Base-by-base conservation (phyloP, 2,329 filamentous ascomycete species). In the Camillea tinctor region DNA sequence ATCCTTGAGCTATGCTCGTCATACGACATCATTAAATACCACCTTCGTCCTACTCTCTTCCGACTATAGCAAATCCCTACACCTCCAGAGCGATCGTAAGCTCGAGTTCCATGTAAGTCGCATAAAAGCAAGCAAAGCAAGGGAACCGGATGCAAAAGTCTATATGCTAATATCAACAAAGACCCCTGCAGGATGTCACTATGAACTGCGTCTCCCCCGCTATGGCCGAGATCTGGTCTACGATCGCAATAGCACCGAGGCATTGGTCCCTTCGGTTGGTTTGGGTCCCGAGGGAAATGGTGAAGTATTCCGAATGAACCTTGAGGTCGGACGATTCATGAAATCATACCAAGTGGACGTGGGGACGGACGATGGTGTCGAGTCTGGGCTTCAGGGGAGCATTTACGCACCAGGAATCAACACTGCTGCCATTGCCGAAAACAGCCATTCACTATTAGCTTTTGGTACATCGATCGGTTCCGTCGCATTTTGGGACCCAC, bases 401-500 rank as follows among this genome's bases (percentile, higher is more conserved):
- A 91, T 97, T 52, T 84, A 89, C 59, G 89, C 92, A 0, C 93
- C 93, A 15, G 89, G 90, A 55, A 93, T 98, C 56, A 97, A 98
- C 72, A 88, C 88, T 7, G 94, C 88, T 13, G 89, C 93, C 2
- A 86, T 97, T 61, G 95, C 95, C 2, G 92, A 97, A 72, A 85
- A 89, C 49, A 93, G 91, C 53, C 95, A 99, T 74, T 95, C 95
- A 59, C 81, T 99, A 4, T 83, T 93, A 36, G 93, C 94, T 0
- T 99, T 99, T 69, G 95, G 96, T 56, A 99, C 95, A 1, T 93
- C 92, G 2, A 80, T 95, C 59, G 94, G 95, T n/a, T 97, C 94
- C 0, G 92, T 98, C 23, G 95, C 99, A 73, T 94, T 98, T 71
- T 99, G 93, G 92, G 95, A 99, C 73, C 85, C 93, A 1, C 85